Evolutionary conservation across 2,329 filamentous ascomycete genomes (phyloP), one percentile per base, ranked within the genome.

Genomic region (Verticillium dahliae): DNA sequence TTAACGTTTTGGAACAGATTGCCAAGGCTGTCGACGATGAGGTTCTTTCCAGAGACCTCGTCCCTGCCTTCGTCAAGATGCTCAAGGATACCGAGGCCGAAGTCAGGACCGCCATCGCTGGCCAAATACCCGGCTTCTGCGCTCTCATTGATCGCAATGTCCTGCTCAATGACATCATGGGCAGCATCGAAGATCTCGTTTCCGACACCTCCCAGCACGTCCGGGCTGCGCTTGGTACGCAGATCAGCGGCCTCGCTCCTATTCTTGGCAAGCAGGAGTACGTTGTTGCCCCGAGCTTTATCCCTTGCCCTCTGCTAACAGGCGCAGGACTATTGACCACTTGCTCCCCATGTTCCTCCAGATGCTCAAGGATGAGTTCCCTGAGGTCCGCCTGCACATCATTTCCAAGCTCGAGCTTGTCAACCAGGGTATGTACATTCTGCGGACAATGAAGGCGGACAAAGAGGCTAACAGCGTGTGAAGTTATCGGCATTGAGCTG

Each of bases 311-410:
- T 34, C 18, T n/a, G 22, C 27, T 56, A 14, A 56, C 45, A 5
- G 7, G 45, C 13, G 45, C 67, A 95, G 91, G 77, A 99, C 95
- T 35, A 98, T 97, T 68, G 90, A 95, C 69, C 95, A 99, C 74
- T 87, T 99, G 55, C 85, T 99, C 55, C 95, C 95, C 60, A 99
- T 99, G 94, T 98, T 99, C 78, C 84, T 99, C 60, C 91, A 96
- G 75, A 99, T 99, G 95, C 88, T 99, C 70, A 99, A 98, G 84
- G 95, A 99, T 71, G 95, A 99, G 73, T 98, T 97, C 76, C 95
- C 95, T 27, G 95, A 99, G 74, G 95, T 99, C 59, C 90, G 95
- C 65, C 87, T 99, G 63, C 96, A 99, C 79, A 99, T 99, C 75
- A 99, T 99, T 72, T 98, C 95, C n/a, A 99, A 99, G 79, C 87